Conservation (phyloP, 192 early-diverging fungal species). For the Podila epicladia region DNA sequence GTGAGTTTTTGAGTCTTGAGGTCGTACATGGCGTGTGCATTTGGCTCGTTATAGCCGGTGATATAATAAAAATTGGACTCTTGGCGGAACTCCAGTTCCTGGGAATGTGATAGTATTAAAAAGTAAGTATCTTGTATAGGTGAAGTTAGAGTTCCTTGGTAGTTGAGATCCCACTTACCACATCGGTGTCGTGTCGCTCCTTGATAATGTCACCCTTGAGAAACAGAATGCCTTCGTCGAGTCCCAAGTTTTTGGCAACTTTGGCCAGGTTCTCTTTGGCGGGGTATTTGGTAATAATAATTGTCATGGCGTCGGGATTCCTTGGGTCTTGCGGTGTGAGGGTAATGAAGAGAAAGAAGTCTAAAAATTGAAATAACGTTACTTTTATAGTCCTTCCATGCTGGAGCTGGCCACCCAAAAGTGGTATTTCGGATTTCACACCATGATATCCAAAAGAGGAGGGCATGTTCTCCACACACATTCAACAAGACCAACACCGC, state of each 20-base stretch:
- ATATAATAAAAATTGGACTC: slow-evolving; percentile 92
- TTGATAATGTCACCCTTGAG: slow-evolving; percentile 67
- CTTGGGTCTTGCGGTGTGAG: no score
- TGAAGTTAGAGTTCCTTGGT: no score
- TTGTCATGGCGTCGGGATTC: slow-evolving; percentile 7
- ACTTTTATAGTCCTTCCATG: no score
- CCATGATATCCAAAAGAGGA: no score
- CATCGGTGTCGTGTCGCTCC: slow-evolving; percentile 80
- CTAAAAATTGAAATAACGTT: no score
- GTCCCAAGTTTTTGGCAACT: slow-evolving; percentile 66
- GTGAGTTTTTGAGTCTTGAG: slow-evolving; percentile 67
- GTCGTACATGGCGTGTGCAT: slow-evolving; percentile 78
- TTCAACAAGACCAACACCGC: no score
- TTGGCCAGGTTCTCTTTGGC: slow-evolving; percentile 70
- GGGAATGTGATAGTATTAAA: slow-evolving; percentile 21
- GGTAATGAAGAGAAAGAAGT: no score
- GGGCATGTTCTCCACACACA: no score
- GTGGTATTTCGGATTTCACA: no score
- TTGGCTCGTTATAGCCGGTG: slow-evolving; percentile 82
- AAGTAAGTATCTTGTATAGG: slow-evolving; percentile 9
- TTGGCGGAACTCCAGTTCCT: slow-evolving; percentile 84
- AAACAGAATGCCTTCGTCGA: slow-evolving; percentile 67
- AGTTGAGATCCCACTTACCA: slow-evolving; percentile 42
- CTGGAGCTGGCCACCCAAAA: no score
- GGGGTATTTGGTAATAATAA: slow-evolving; percentile 56